Evolutionary conservation across 2,329 filamentous ascomycete genomes (phyloP), one percentile per base, ranked within the genome.

Genomic region (Clarireedia sp.): DNA sequence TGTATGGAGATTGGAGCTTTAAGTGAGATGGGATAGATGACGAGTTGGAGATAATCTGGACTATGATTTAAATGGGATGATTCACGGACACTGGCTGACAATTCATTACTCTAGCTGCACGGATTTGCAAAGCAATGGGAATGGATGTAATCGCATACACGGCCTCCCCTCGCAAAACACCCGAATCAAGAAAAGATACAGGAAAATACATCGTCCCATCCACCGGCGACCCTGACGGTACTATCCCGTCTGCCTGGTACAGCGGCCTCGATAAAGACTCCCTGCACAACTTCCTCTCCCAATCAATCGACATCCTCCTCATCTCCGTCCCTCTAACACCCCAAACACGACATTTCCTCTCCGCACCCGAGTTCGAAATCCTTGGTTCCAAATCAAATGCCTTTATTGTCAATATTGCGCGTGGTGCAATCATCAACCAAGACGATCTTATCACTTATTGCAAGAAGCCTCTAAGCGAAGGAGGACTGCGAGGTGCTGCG

Each of bases 111-210:
- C 41, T n/a, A 67, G 64, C 63, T 41, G 80, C 74, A 36, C 74
- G 74, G 24, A 74, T 83, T 16, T 74, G 74, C 9, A 72, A 74
- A 41, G 78, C 79, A 7, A 67, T 84, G 66, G 84, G 84, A 1
- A 82, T 83, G 77, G 73, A 79, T 41, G 77, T 87, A 0, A 72
- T 85, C 58, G 84, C 83, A 1, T 86, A 82, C 68, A 87, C 84
- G 2, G 82, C 83, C 0, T 77, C 74, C 0, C 78, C 81, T 0
- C 79, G 81, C 19, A 67, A 71, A 8, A 85, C 83, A 0, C 74
- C 78, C 0, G 79, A 81, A 57, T 80, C 76, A 29, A 78, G 75
- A 57, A 72, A 69, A 54, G 82, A 87, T 63, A 66, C 64, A 2
- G 81, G 81, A 7, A 55, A 55, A 38, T 87, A 82, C 66, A 80